Base-by-base conservation (phyloP, 768 basidiomycete genomes). In the Leccinum longicurvipes region DNA sequence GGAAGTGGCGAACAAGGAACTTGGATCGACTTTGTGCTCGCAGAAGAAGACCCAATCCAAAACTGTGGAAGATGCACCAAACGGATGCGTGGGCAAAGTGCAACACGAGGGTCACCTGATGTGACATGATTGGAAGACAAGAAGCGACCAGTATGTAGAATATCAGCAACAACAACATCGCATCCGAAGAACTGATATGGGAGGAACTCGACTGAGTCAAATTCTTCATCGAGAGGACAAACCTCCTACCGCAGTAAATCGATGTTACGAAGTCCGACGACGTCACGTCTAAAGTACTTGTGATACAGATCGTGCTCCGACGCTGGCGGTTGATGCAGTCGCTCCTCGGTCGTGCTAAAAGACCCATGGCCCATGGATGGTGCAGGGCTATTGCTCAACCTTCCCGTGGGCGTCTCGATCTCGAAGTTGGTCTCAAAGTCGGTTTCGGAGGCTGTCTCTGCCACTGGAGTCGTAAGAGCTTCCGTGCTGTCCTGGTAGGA, bases 301-400 rank as follows among this genome's bases (percentile, higher is more conserved):
- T 91, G 86, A 60, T 92, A 75, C 36, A 99, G 74, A 68, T 98
- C 97, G 70, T 97, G 94, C 67, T 93, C 86, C 2, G 93, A 91
- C 19, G 80, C 60, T 1, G 69, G 56, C 2, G 41, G 59, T 15
- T 27, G 59, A 7, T 36, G 52, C n/a, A 11, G 57, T 21, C 31
- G 47, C 9, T 14, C 53, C 6, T 24, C 41, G 6, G 41, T 3
- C 21, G 24, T 46, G 29, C 39, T 61, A 44, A 54, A 53, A 4
- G 51, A 60, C 2, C 53, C 61, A 12, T 47, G 41, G 57, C 55
- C 47, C 31, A 28, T 31, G 34, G n/a, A 42, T 32, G 56, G 45
- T 3, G 19, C 2, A 25, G 17, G 21, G 7, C 14, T 27, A 36
- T 46, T 53, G 59, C 19, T 61, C 31, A 49, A 8, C 47, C 50